Base-by-base conservation (phyloP, 1,139 yeast genomes). In the Hemisphaericaspora lyxosophila region DNA sequence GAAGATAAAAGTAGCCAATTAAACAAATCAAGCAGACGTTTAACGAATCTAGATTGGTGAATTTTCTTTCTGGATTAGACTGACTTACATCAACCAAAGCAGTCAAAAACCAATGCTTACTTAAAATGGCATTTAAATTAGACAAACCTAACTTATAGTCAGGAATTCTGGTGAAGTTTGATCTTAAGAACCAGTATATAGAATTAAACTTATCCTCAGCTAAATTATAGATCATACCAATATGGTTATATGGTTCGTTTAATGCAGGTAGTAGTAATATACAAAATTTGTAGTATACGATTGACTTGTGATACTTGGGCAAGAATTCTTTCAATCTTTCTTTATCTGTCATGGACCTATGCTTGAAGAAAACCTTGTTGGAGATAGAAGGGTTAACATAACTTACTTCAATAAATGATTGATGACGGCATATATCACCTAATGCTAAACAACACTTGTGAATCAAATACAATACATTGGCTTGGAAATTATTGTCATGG, bases 241-340 rank as follows among this genome's bases (percentile, higher is more conserved):
- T 70, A 48, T 81, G 85, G 47, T 78, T 77, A 49, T 78, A 78
- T 1, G 87, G 80, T 48, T 81, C 88, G 41, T 83, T 83, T 40
- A 80, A 65, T 1, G 85, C 77, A 1, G 89, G 90, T 27, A 82
- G 57, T 17, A 82, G 58, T 28, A 74, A 50, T 23, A 79, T 72
- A 19, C 87, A 79, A 30, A 65, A 54, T 38, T 73, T 69, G 46
- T 79, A 78, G 47, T 68, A 71, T 44, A 70, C 68, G 15, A 77
- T 55, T 0, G 85, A 65, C 19, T 49, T 54, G 17, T 49, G 46
- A 38, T 54, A 67, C 15, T 39, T 42, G 1, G 66, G 62, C 3
- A 50, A 26, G 3, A 28, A 16, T 7, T 15, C 34, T 3, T 46
- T 38, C 5, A 46, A 32, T 31, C 57, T 57, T 53, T 70, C 54